Conservation (phyloP, 768 basidiomycete genomes). For the Russula earlei region DNA sequence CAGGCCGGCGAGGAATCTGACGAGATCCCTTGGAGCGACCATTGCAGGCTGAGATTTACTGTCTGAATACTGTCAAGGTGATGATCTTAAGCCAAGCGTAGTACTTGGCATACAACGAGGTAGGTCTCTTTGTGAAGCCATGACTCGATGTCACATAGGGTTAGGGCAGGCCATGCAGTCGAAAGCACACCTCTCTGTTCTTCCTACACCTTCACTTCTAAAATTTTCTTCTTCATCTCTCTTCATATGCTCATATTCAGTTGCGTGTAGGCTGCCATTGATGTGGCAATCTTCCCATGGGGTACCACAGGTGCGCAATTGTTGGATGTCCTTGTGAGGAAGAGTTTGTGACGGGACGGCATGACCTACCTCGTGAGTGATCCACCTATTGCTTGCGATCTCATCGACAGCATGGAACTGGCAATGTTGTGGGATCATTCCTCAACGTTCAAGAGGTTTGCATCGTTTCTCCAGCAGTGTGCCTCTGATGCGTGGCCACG, state of each 20-base stretch:
- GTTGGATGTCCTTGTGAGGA: conserved; percentile 88
- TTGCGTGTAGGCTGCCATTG: conserved; percentile 69
- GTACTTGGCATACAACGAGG: too few relatives aligned
- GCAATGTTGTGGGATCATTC: conserved; percentile 85
- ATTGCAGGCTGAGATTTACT: conserved; percentile 33
- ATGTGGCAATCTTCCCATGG: conserved; percentile 81
- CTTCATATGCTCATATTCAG: conserved; percentile 17
- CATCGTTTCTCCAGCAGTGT: conserved; percentile 64
- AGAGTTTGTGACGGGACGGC: conserved; percentile 79
- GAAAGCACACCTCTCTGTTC: too few relatives aligned
- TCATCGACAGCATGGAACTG: conserved; percentile 67
- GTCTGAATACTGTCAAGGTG: too few relatives aligned
- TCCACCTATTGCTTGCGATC: conserved; percentile 3
- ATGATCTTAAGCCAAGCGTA: too few relatives aligned
- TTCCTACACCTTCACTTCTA: too few relatives aligned
- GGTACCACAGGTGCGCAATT: conserved; percentile 74
- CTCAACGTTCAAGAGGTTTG: conserved; percentile 77
- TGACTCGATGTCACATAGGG: too few relatives aligned
- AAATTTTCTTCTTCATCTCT: conserved; percentile 20
- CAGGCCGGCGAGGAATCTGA: too few relatives aligned
- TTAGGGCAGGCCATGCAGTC: too few relatives aligned
- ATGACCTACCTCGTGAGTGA: conserved; percentile 62
- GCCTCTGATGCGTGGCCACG: conserved; percentile 74
- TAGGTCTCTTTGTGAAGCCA: too few relatives aligned
- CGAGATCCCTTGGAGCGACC: conserved; percentile 31